phyloP scores from a whole-genome alignment of 2,329 filamentous ascomycete species.

The Verticillium zaregamsianum region DNA sequence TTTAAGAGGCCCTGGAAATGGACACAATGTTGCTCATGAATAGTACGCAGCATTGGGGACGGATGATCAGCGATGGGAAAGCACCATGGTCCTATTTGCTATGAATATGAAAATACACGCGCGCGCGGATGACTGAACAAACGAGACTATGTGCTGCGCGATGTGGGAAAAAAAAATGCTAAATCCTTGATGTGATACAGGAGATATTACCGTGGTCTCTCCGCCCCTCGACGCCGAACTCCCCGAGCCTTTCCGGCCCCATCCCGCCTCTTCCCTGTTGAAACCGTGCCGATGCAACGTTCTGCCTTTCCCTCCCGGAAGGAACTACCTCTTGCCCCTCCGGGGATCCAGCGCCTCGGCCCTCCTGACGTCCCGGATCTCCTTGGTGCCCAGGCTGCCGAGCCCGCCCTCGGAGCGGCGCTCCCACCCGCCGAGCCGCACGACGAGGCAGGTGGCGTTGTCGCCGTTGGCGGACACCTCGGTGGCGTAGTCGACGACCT shows the following conservation, averaged over 20 bases:
- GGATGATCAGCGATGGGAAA: too few species aligned
- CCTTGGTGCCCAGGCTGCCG: conserved; percentile 86
- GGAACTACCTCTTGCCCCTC: conserved; percentile 49
- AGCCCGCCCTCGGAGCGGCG: conserved; percentile 76
- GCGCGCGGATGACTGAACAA: too few species aligned
- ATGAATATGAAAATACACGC: too few species aligned
- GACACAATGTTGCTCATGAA: too few species aligned
- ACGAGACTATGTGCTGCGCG: too few species aligned
- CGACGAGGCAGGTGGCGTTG: conserved; percentile 65
- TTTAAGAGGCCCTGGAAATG: too few species aligned
- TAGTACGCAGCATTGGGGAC: too few species aligned
- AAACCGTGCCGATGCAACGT: background rate
- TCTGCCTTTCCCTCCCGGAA: background rate
- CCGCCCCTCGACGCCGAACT: too few species aligned
- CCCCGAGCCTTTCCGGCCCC: background rate
- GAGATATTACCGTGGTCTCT: background rate
- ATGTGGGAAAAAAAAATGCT: too few species aligned
- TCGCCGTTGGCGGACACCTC: conserved; percentile 70
- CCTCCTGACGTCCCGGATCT: conserved; percentile 79
- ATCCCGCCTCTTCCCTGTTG: too few species aligned
- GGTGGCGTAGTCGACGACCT: conserved; percentile 81
- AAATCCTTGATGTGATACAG: conserved; percentile 5
- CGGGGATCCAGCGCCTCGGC: conserved; percentile 80
- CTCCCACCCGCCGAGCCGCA: conserved; percentile 67
- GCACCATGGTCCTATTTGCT: too few species aligned